Evolutionary conservation across 192 early-diverging fungal species (phyloP), one percentile per base, ranked within the genome.

Genomic region (Ambispora gerdemannii): DNA sequence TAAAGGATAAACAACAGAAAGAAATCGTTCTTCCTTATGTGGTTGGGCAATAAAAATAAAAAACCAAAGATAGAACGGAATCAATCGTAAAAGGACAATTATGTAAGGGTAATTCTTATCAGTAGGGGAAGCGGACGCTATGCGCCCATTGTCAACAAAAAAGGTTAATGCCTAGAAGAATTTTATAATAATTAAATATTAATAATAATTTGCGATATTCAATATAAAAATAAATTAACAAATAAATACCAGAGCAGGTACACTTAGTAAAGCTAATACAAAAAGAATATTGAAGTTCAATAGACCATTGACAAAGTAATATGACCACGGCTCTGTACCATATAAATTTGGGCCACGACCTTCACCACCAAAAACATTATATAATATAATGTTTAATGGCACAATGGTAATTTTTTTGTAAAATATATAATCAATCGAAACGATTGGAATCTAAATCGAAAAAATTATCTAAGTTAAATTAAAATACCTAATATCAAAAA

Each of bases 21-120:
- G 70, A 70, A 98, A 98, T 3, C 97, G 85, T 68, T 98, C 97
- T 72, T 98, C 97, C 78, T 98, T 98, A 82, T 98, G 97, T n/a
- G 94, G 88, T 76, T 96, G 95, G 11, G 83, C 24, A 2, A 88
- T 89, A 65, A 98, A 95, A 27, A 92, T 87, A 2, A 70, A 56
- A 30, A 97, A 80, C 87, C 87, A 89, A 17, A 93, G 43, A 50
- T 90, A 89, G 28, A 96, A 89, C 7, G 90, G 90, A 50, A 77
- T 34, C 1, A 93, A 76, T 56, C 88, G 86, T 50, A 83, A 75
- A 15, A 81, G 30, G 1, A 91, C 76, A 51, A 85, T 75, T 6
- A 34, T 79, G 20, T 19, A 80, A 71, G 17, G 78, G 80, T 35
- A 78, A 76, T 32, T 76, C 71, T 53, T 74, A 8, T 19, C 56